Evolutionary conservation across 148 eudicot genomes (phyloP), one percentile per base, ranked within the genome.

Genomic region (Diospyros lotus): DNA sequence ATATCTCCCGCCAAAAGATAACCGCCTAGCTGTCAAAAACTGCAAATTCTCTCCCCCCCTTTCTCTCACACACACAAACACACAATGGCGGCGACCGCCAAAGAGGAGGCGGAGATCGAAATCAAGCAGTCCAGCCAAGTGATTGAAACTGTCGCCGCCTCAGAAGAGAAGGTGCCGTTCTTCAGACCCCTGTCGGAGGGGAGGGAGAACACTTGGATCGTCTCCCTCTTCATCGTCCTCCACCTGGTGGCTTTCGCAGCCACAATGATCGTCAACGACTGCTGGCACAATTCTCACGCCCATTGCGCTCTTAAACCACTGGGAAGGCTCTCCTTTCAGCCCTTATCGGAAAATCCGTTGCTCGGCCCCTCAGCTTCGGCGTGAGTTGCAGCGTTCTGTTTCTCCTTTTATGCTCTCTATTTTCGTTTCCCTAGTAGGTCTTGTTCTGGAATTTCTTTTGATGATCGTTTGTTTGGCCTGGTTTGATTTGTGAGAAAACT

Each of bases 321-420:
- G 12, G 86, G 91, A 39, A 75, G 87, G 41, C 69, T 93, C 63
- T 84, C 94, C 14, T 90, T 93, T 87, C 98, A 93, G 80, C 92
- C 89, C 50, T 84, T 93, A 6, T 48, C 77, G 5, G 98, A 93
- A 70, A 93, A 93, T 73, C 98, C 96, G 54, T 78, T 93, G 17
- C 96, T 93, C 51, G 96, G 93, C 1, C 98, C 98, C 43, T 93
- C 98, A 28, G 73, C 88, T 75, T 85, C 93, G 42, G 79, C 82
- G 98, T 91, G 56, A 80, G 89, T 69, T 48, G 28, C 28, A 9
- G n/a, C 15, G 42, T 48, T 17, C 46, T 50, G 28, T 71, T 58
- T 71, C 52, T 60, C n/a, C 9, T 9, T 54, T 0, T 28, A 28
- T 15, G 13, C 60, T 73, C 52, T 66, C 45, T 18, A 15, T 53